A percentile compares a stretch with the other conserved stretches of the same genome.
phyloP scores from a whole-genome alignment of 306 rosid genomes.

The Trifolium dubium region DNA sequence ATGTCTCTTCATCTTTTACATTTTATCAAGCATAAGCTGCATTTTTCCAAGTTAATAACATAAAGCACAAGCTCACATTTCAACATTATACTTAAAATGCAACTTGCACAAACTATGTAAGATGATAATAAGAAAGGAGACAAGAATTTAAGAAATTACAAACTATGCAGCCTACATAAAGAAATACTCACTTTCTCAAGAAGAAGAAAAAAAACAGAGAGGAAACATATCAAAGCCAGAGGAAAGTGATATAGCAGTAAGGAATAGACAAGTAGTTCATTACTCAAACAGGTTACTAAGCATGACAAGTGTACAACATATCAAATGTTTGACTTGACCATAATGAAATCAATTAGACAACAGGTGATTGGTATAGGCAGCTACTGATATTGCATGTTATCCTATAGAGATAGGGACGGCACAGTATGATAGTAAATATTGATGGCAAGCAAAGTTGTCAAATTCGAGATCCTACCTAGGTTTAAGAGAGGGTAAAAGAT shows the following conservation, averaged over 20 bases:
- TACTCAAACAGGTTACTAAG: background rate
- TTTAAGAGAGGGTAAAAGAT: too few species aligned
- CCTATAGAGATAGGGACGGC: background rate
- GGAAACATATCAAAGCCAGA: background rate
- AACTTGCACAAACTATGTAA: constrained; percentile 15
- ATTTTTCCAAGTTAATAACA: constrained; percentile 11
- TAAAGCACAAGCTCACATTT: background rate
- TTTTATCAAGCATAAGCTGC: constrained; percentile 31
- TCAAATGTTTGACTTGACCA: constrained; percentile 24
- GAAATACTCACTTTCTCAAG: background rate
- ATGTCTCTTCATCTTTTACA: constrained; percentile 10
- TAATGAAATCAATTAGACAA: constrained; percentile 8
- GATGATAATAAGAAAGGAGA: constrained; percentile 14
- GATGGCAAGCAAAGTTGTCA: background rate
- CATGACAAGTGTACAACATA: background rate
- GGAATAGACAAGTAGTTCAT: constrained; percentile 7
- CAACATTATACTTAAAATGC: constrained; percentile 5
- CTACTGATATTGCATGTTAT: background rate
- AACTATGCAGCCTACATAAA: background rate
- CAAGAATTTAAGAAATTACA: constrained; percentile 5
- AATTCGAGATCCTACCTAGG: background rate
- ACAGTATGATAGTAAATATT: background rate
- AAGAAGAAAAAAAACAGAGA: background rate
- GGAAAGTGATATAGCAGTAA: background rate
- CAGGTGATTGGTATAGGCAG: constrained; percentile 17